Evolutionary conservation across 2,329 filamentous ascomycete genomes (phyloP).

Genomic region (Epichloe amarillans): DNA sequence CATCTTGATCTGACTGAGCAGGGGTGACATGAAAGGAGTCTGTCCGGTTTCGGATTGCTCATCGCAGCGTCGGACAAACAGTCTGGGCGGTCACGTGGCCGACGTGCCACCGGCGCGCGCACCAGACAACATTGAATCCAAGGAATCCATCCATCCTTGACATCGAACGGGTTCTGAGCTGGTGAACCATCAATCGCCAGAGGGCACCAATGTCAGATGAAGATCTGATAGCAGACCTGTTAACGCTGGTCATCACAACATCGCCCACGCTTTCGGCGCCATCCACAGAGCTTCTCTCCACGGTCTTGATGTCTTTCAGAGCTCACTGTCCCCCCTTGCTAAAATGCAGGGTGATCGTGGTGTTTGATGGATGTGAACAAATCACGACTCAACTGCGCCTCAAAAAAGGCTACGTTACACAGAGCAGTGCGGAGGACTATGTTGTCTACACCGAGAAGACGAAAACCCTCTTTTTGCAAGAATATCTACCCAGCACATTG

Average conservation of each 20-base stretch:
- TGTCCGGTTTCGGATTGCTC: too few relatives aligned
- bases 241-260: constrained; percentile 34
- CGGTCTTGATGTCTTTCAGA: constrained; percentile 32
- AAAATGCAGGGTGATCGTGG: constrained; percentile 32
- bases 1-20: not conserved
- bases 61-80: too few relatives aligned
- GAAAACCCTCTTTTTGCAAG: constrained; percentile 22
- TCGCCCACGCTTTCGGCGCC: constrained; percentile 42
- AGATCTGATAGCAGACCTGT: not conserved
- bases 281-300: constrained; percentile 35
- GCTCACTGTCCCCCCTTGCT: constrained; percentile 27
- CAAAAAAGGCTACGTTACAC: constrained; percentile 40
- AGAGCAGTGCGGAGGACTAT: constrained; percentile 27
- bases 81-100: too few relatives aligned
- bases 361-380: constrained; percentile 39
- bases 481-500: constrained; percentile 4
- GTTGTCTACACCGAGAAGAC: constrained; percentile 33
- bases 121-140: too few relatives aligned
- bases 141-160: too few relatives aligned
- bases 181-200: not conserved
- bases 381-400: constrained; percentile 29
- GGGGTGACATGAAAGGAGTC: not conserved
- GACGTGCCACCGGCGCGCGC: too few relatives aligned
- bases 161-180: too few relatives aligned
- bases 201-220: not conserved